Evolutionary conservation across 306 rosid species (phyloP).

Genomic region (Acacia melanoxylon): DNA sequence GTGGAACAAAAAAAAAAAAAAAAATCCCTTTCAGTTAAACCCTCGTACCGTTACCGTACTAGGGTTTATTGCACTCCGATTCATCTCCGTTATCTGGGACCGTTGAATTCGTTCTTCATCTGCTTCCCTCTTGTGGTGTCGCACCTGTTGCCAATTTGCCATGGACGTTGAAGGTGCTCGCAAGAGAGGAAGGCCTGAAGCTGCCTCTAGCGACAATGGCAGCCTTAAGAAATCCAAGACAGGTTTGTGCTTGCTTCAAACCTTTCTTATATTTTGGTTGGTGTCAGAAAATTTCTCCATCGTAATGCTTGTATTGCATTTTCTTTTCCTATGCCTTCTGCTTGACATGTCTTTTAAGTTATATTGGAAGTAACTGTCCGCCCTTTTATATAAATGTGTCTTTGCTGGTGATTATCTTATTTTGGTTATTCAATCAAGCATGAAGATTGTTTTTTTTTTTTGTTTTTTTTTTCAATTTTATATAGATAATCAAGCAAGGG

Average conservation of each 20-base stretch:
- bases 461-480: background rate
- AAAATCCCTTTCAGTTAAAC: background rate
- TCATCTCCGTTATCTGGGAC: background rate
- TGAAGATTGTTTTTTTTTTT: background rate
- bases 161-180: conserved; percentile 55
- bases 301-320: background rate
- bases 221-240: conserved; percentile 56
- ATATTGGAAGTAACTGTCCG: background rate
- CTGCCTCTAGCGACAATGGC: conserved; percentile 54
- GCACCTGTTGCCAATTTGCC: background rate
- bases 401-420: background rate
- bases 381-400: background rate
- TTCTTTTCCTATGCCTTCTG: background rate
- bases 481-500: conserved; percentile 41
- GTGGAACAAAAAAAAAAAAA: no score
- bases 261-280: background rate
- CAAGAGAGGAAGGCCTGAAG: conserved; percentile 55
- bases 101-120: background rate
- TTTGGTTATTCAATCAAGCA: background rate
- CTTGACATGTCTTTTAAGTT: background rate
- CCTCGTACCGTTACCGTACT: background rate
- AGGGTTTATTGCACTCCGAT: background rate
- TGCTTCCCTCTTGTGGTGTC: background rate
- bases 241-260: conserved; percentile 38
- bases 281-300: background rate